A percentile compares a stretch with the other conserved stretches of the same genome.
Conservation (phyloP, 2,329 filamentous ascomycete species). For the Botryotinia globosa region DNA sequence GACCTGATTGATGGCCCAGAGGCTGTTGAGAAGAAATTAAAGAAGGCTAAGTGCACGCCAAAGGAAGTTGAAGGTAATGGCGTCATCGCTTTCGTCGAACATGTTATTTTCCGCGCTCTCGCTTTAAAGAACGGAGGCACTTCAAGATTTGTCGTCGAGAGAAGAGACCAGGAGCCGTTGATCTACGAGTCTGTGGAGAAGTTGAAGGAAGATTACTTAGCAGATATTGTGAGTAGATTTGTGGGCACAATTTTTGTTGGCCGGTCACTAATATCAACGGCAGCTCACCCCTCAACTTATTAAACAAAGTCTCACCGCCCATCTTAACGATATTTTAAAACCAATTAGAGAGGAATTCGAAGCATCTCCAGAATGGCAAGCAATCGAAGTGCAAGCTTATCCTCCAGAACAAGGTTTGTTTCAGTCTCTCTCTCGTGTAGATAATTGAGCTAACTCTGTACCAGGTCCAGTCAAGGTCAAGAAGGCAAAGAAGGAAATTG, state of each 20-base stretch:
- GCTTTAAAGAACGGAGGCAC: constrained; percentile 52
- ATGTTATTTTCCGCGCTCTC: constrained; percentile 74
- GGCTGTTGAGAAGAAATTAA: constrained; percentile 20
- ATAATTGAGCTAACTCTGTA: not conserved
- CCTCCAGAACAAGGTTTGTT: constrained; percentile 62
- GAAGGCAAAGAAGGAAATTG: constrained; percentile 65
- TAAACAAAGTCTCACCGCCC: constrained; percentile 77
- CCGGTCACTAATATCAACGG: constrained; percentile 25
- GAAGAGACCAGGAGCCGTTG: constrained; percentile 19
- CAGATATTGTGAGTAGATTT: constrained; percentile 10
- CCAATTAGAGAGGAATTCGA: constrained; percentile 76
- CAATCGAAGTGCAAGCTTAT: constrained; percentile 75
- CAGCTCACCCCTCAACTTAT: constrained; percentile 80
- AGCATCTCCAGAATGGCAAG: constrained; percentile 74
- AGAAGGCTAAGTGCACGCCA: constrained; percentile 17
- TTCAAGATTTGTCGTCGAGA: constrained; percentile 52
- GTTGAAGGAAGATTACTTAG: constrained; percentile 17
- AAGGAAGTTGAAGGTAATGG: constrained; percentile 46
- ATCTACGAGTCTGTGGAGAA: constrained; percentile 15
- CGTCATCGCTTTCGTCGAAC: constrained; percentile 72
- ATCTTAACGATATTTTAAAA: constrained; percentile 68
- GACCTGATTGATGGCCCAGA: constrained; percentile 17
- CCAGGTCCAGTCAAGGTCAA: constrained; percentile 58
- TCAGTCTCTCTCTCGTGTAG: not conserved
- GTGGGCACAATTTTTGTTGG: not conserved